Evolutionary conservation across 192 early-diverging fungal species (phyloP).

Genomic region (Rhizophagus sp.): DNA sequence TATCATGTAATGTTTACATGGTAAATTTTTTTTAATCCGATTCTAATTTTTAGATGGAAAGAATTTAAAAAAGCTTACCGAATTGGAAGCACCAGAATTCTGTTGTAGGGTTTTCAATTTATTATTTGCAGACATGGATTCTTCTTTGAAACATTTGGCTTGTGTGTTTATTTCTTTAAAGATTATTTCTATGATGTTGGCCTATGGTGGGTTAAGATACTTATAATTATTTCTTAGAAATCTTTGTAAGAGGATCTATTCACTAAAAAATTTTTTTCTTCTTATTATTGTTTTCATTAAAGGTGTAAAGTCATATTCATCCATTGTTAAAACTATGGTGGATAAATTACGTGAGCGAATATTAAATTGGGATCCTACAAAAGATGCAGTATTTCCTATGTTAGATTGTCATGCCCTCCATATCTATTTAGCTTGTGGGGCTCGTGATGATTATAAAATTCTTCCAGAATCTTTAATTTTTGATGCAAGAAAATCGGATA

Average conservation of each 20-base stretch:
- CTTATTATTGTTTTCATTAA: neutral
- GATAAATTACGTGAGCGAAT: neutral
- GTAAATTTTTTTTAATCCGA: neutral
- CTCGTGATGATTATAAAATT: neutral
- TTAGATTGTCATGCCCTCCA: slow-evolving; percentile 12
- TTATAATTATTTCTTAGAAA: too few relatives aligned
- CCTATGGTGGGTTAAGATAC: neutral
- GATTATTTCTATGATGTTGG: slow-evolving; percentile 14
- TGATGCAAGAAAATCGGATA: slow-evolving; percentile 19
- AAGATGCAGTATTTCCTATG: neutral
- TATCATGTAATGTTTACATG: too few relatives aligned
- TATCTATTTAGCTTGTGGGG: neutral
- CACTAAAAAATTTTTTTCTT: too few relatives aligned
- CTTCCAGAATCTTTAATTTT: neutral
- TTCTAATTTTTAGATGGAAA: neutral
- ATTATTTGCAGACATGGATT: neutral
- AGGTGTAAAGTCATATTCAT: neutral
- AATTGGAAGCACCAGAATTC: slow-evolving; percentile 13
- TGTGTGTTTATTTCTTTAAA: slow-evolving; percentile 15
- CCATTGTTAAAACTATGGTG: neutral
- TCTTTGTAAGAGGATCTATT: too few relatives aligned
- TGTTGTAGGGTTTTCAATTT: neutral
- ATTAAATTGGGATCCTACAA: slow-evolving; percentile 14
- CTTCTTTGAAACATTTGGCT: slow-evolving; percentile 14
- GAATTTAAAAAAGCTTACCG: neutral